phyloP scores from a whole-genome alignment of 768 basidiomycete genomes.

The Daedaleopsis nitida region DNA sequence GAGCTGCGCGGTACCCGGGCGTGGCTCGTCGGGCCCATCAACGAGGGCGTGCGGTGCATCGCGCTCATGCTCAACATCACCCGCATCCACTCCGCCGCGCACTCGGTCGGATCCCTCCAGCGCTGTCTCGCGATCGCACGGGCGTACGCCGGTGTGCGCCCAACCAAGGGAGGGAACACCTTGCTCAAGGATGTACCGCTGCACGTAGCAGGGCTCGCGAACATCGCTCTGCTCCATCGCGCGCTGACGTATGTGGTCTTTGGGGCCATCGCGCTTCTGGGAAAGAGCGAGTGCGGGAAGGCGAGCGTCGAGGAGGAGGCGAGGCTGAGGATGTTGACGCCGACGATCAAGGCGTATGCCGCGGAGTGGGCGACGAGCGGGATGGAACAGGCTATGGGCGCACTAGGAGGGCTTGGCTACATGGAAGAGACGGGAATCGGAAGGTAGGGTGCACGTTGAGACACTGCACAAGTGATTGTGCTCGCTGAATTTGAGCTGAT shows the following conservation, averaged over 20 bases:
- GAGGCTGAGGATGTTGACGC: constrained; percentile 65
- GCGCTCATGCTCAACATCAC: constrained; percentile 78
- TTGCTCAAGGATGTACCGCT: constrained; percentile 56
- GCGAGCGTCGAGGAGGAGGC: constrained; percentile 53
- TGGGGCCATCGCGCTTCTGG: constrained; percentile 58
- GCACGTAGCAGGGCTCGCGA: constrained; percentile 67
- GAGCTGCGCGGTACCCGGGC: constrained; percentile 62
- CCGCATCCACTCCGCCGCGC: constrained; percentile 59
- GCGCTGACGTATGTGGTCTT: constrained; percentile 68
- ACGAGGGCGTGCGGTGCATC: constrained; percentile 67
- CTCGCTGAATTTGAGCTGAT: background rate
- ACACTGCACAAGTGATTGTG: background rate
- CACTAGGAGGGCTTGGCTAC: constrained; percentile 77
- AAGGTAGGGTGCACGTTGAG: constrained; percentile 35
- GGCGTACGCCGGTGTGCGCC: constrained; percentile 61
- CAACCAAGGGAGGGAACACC: constrained; percentile 50
- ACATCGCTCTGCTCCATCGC: constrained; percentile 61
- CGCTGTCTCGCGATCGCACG: constrained; percentile 67
- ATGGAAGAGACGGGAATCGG: constrained; percentile 83
- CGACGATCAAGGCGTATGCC: constrained; percentile 69
- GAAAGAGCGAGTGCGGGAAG: constrained; percentile 58
- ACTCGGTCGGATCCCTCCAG: constrained; percentile 57
- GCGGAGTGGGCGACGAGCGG: constrained; percentile 62
- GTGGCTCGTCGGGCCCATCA: constrained; percentile 59
- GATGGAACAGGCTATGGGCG: constrained; percentile 75